Percentiles rank a stretch among this genome's conserved stretches.
phyloP scores from a whole-genome alignment of 2,329 filamentous ascomycete genomes.

The Arthroderma uncinatum region DNA sequence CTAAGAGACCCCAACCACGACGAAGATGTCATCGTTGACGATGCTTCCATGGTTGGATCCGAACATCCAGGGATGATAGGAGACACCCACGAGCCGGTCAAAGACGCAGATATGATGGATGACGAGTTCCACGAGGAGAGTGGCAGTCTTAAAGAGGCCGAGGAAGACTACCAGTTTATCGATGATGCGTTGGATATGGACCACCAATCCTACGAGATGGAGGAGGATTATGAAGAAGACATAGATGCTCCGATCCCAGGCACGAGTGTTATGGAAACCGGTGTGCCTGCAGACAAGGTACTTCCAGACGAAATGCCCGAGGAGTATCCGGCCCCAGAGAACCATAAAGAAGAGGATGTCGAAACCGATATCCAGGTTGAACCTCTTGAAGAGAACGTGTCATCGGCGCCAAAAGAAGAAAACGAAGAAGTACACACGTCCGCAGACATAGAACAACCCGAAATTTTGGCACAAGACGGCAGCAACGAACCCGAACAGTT shows the following conservation, averaged over 20 bases:
- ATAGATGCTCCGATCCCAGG: slow-evolving; percentile 22
- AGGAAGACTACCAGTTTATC: slow-evolving; percentile 17
- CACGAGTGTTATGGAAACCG: slow-evolving; percentile 3
- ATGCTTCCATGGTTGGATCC: slow-evolving; percentile 33
- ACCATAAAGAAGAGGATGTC: background rate
- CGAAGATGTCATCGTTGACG: slow-evolving; percentile 48
- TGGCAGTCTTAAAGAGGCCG: slow-evolving; percentile 11
- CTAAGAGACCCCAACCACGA: slow-evolving; percentile 36
- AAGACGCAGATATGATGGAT: slow-evolving; percentile 40
- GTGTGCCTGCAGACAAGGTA: background rate
- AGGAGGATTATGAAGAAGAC: slow-evolving; percentile 29
- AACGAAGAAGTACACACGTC: background rate
- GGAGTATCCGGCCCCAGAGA: background rate
- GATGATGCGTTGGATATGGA: slow-evolving; percentile 1
- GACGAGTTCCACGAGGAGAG: slow-evolving; percentile 25
- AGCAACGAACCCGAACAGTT: background rate
- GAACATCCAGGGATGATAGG: slow-evolving; percentile 24
- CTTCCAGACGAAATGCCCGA: background rate
- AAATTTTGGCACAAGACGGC: background rate
- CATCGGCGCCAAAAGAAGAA: background rate
- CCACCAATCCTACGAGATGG: slow-evolving; percentile 24
- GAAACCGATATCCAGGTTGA: background rate
- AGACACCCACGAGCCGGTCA: slow-evolving; percentile 21
- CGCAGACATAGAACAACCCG: background rate
- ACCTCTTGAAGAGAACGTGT: background rate